Evolutionary conservation across 352 stramenopile species (phyloP), one percentile per base, ranked within the genome.

Genomic region (Globisporangium camurandrum): DNA sequence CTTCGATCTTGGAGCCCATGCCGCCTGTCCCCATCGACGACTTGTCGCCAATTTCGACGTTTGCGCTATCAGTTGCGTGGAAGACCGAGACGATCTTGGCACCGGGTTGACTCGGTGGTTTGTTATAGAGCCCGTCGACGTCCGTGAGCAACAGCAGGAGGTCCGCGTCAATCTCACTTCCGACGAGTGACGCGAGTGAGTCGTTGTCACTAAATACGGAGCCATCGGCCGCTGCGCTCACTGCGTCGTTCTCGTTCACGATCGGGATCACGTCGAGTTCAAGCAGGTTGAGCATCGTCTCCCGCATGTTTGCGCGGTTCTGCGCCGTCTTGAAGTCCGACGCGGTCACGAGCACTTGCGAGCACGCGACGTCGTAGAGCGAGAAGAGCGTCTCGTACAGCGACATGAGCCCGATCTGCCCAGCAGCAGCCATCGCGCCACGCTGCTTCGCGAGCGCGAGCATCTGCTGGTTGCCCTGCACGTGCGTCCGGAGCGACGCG

Each of bases 221-320:
- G 33, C 79, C 76, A 53, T 90, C 80, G 22, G 68, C 69, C 31
- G 59, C 71, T 7, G 82, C 89, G 33, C 76, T 96, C 22, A 99
- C 95, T 0, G 95, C 93, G 80, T 99, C 96, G 67, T 99, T 99
- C 61, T 99, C 96, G 67, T 99, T 99, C 33, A 99, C 87, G 61
- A 99, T 98, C 7, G 96, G 96, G 22, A 99, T 93, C 46, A 98
- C 95, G 28, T 97, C 95, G n/a, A 98, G 67, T 53, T 87, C 78
- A 17, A 99, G 70, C 36, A 99, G 69, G 31, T 90, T 88, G 34
- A 92, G 67, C 62, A 95, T 83, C n/a, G 87, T 95, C 58, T 95
- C 79, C 56, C 75, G 77, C 74, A 87, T 88, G 45, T 88, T 93
- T 19, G 77, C 76, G 38, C 82, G 79, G 52, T 89, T 87, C 49